Evolutionary conservation across 2,329 filamentous ascomycete genomes (phyloP).

Genomic region (Didymellaceae sp.): DNA sequence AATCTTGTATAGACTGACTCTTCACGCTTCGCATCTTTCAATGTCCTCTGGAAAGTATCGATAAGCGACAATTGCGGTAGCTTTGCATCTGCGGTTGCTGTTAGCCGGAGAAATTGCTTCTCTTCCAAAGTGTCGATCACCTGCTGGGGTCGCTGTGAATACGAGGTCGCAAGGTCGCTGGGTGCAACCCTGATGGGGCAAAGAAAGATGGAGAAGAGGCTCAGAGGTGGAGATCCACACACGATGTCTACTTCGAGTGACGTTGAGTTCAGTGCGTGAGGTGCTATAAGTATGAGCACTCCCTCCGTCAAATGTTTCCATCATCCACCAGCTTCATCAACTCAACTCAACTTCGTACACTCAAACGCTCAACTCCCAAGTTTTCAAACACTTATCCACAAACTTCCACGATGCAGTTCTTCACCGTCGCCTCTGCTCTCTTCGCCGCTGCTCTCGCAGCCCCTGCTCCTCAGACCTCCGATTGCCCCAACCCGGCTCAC

Average conservation of each 20-base stretch:
- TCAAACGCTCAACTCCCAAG: background rate
- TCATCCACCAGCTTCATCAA: background rate
- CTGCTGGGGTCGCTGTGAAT: background rate
- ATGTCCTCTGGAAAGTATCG: no score
- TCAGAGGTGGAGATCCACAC: background rate
- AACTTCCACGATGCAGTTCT: constrained; percentile 27
- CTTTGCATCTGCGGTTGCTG: background rate
- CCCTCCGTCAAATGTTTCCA: background rate
- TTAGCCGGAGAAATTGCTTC: background rate
- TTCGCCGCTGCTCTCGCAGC: constrained; percentile 27
- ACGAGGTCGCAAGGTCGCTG: constrained; percentile 4
- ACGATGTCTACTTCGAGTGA: constrained; percentile 4
- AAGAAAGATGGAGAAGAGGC: constrained; percentile 11
- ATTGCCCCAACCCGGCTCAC: constrained; percentile 34
- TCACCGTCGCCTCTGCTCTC: constrained; percentile 28
- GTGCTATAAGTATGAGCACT: constrained; percentile 23
- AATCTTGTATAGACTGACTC: no score
- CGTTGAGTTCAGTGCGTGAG: constrained; percentile 4
- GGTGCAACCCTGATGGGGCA: constrained; percentile 3
- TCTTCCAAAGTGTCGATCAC: background rate
- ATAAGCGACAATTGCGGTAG: background rate
- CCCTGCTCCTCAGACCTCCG: constrained; percentile 26
- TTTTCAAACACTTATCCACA: background rate
- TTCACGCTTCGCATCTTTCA: no score
- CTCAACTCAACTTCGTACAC: no score